Conservation (phyloP, 2,329 filamentous ascomycete genomes). For the Chaetomium olivaceum region DNA sequence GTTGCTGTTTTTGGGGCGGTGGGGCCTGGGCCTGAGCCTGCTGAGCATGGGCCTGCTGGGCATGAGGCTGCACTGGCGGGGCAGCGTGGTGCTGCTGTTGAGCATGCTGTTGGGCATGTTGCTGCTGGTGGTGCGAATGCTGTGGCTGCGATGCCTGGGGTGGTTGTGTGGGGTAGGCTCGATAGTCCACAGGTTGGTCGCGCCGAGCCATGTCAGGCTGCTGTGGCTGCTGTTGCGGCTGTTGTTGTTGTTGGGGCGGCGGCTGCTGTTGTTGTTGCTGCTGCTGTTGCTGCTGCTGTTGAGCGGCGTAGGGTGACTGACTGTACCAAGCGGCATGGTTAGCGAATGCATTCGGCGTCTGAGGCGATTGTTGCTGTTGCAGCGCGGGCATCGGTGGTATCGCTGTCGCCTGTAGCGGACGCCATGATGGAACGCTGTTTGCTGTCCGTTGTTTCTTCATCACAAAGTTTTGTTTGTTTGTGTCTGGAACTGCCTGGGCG, state of each 20-base stretch:
- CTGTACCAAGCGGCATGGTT: constrained; percentile 44
- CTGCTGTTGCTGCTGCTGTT: constrained; percentile 9
- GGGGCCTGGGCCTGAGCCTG: constrained; percentile 37
- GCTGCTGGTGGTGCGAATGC: constrained; percentile 38
- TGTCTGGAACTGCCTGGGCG: constrained; percentile 31
- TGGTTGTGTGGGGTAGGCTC: constrained; percentile 38
- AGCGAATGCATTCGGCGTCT: constrained; percentile 38
- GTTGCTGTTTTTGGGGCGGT: constrained; percentile 42
- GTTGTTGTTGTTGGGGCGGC: constrained; percentile 13
- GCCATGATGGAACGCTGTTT: constrained; percentile 36
- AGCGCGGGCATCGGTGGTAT: constrained; percentile 37
- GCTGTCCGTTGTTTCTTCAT: constrained; percentile 35
- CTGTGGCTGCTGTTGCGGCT: constrained; percentile 35
- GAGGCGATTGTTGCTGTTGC: constrained; percentile 36
- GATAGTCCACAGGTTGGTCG: constrained; percentile 44
- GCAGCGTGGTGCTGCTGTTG: constrained; percentile 38
- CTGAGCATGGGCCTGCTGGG: constrained; percentile 33
- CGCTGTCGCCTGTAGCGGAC: constrained; percentile 34
- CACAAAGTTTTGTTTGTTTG: constrained; percentile 22
- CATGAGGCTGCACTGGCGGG: constrained; percentile 34
- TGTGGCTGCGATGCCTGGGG: constrained; percentile 36
- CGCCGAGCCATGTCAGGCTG: constrained; percentile 47
- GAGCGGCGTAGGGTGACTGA: constrained; percentile 47
- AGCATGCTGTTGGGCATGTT: constrained; percentile 39
- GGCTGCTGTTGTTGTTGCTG: constrained; percentile 13